phyloP scores from a whole-genome alignment of 371 early-diverging fungal genomes.

The Mortierella sp. region DNA sequence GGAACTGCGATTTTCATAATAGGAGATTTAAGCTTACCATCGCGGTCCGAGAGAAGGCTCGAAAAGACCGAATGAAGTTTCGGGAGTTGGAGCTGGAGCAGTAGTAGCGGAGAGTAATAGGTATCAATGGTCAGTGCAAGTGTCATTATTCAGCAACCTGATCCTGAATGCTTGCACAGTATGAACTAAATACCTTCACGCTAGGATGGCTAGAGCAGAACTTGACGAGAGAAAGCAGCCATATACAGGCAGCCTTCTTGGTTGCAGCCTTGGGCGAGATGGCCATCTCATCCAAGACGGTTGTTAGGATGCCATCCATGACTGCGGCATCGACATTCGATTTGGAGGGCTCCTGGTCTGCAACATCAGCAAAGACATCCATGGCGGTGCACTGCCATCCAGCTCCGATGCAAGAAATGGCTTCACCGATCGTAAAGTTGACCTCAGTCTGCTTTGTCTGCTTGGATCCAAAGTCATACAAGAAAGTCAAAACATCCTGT shows the following conservation, averaged over 20 bases:
- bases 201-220: constrained; percentile 71
- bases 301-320: constrained; percentile 62
- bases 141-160: background rate
- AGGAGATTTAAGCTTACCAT: constrained; percentile 62
- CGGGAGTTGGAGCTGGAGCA: constrained; percentile 61
- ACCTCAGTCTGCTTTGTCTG: constrained; percentile 84
- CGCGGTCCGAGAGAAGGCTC: constrained; percentile 82
- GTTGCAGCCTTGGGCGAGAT: constrained; percentile 70
- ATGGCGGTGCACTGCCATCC: constrained; percentile 83
- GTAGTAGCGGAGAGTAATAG: background rate
- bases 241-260: constrained; percentile 87
- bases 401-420: constrained; percentile 75
- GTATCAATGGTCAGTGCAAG: background rate
- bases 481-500: constrained; percentile 63
- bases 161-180: background rate
- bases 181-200: constrained; percentile 58
- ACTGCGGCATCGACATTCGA: constrained; percentile 23
- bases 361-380: constrained; percentile 57
- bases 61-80: constrained; percentile 81
- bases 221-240: constrained; percentile 88
- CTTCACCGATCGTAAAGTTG: constrained; percentile 88
- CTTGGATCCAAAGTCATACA: constrained; percentile 74
- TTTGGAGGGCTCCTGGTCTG: constrained; percentile 37
- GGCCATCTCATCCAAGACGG: constrained; percentile 67
- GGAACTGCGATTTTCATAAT: background rate